Conservation (phyloP, 164 flowering plant species). For the Magnolia sinica region DNA sequence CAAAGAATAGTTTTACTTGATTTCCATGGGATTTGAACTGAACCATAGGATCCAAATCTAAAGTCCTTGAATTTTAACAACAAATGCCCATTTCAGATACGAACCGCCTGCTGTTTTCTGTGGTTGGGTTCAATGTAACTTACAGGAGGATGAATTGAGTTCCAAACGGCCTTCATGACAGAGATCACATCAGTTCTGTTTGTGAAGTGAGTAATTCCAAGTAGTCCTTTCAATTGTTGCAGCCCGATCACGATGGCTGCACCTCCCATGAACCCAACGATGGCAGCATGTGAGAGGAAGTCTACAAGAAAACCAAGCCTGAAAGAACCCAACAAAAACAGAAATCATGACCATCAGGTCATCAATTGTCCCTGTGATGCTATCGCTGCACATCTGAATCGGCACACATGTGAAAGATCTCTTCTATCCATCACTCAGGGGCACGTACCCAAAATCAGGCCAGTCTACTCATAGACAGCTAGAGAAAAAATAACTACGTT, state of each 20-base stretch:
- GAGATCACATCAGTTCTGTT: constrained; percentile 73
- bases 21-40: no score
- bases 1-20: no score
- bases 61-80: no score
- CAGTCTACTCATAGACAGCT: no score
- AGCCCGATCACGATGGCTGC: constrained; percentile 89
- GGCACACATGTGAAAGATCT: no score
- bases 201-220: constrained; percentile 67
- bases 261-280: constrained; percentile 93
- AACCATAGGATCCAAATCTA: no score
- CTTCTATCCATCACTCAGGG: no score
- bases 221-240: constrained; percentile 77
- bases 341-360: background rate
- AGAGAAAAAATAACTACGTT: no score
- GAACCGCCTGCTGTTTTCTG: background rate
- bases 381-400: no score
- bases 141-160: constrained; percentile 50
- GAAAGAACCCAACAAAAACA: constrained; percentile 1
- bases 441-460: no score
- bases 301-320: constrained; percentile 88
- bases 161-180: constrained; percentile 45
- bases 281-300: constrained; percentile 86
- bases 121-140: constrained; percentile 11
- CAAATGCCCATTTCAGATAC: background rate
- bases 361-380: background rate